Evolutionary conservation across 352 stramenopile genomes (phyloP).

Genomic region (Pythium apleroticum): DNA sequence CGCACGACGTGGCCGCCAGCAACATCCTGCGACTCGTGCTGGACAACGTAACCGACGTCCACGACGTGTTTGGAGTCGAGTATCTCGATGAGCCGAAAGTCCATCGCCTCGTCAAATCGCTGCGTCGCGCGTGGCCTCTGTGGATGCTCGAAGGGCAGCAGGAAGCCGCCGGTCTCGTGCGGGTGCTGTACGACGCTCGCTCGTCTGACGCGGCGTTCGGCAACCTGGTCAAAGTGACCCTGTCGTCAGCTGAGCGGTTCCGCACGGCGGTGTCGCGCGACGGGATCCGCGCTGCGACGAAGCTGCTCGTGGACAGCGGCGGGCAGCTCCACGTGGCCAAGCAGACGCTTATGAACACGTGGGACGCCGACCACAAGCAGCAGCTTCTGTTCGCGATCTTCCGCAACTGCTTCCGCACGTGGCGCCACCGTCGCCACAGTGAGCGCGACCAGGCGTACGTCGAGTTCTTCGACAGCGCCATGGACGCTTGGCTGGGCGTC

Average conservation of each 20-base stretch:
- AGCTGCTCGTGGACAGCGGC: conserved; percentile 36
- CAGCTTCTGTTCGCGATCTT: conserved; percentile 50
- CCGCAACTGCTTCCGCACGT: conserved; percentile 43
- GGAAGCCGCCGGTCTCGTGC: conserved; percentile 57
- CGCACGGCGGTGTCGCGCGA: conserved; percentile 40
- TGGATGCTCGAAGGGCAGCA: conserved; percentile 76
- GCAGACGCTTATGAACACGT: conserved; percentile 32
- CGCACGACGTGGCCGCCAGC: conserved; percentile 40
- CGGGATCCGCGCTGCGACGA: conserved; percentile 44
- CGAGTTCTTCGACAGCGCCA: conserved; percentile 64
- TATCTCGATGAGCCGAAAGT: conserved; percentile 63
- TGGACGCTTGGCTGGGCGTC: conserved; percentile 62
- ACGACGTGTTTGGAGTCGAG: conserved; percentile 60
- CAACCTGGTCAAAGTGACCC: conserved; percentile 60
- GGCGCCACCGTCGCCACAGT: conserved; percentile 25
- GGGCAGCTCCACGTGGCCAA: conserved; percentile 35
- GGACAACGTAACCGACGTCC: conserved; percentile 52
- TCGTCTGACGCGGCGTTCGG: conserved; percentile 64
- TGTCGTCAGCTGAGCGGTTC: conserved; percentile 44
- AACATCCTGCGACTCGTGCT: conserved; percentile 50
- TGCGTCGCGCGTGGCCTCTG: conserved; percentile 65
- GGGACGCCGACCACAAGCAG: conserved; percentile 46
- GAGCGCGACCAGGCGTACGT: conserved; percentile 36
- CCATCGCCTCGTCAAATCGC: conserved; percentile 53
- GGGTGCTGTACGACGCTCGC: conserved; percentile 60